Evolutionary conservation across 805 yeast species (phyloP), one percentile per base, ranked within the genome.

Genomic region (Isabelozyma pseudorhagii): DNA sequence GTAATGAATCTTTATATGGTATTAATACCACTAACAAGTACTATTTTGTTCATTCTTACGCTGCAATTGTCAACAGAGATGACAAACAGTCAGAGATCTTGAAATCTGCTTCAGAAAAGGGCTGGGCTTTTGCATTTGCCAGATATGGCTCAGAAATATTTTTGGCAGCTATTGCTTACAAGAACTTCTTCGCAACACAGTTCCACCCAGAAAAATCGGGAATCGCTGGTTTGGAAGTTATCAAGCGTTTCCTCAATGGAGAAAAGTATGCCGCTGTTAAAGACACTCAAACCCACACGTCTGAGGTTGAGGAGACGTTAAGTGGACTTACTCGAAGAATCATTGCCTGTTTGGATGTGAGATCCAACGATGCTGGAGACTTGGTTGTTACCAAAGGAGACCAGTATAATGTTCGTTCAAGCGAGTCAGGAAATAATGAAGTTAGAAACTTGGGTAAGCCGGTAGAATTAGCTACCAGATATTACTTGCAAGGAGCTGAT

Each of bases 121-220:
- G 78, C 38, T 93, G 97, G 97, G 81, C 83, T 36, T 75, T 87
- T 48, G 90, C 91, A 0, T 68, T 80, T 42, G 81, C 94, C 1
- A 74, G 69, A 48, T 94, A 94, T 66, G 96, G 96, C 1, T 64
- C 82, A 27, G 92, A 94, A 68, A 76, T 69, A 46, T 94, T 92
- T 59, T 73, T 94, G 52, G 96, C 97, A 13, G 94, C 98, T 0
- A 66, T 92, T 38, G 45, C 84, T 29, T 85, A 79, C 60, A 89
- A 78, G 51, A 92, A 90, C 54, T 74, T 93, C 9, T 89, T 94
- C 69, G 97, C 97, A 41, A 94, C 98, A 0, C 99, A 94, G 67
- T 94, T 94, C 68, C 99, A 94, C 69, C 99, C 99, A n/a, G 99
- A 94, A 64, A 94, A 94, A 67, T 89, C 97, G 3, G 99, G 99